phyloP scores from a whole-genome alignment of 1,139 yeast species.

The Pneumocystis carinii region DNA sequence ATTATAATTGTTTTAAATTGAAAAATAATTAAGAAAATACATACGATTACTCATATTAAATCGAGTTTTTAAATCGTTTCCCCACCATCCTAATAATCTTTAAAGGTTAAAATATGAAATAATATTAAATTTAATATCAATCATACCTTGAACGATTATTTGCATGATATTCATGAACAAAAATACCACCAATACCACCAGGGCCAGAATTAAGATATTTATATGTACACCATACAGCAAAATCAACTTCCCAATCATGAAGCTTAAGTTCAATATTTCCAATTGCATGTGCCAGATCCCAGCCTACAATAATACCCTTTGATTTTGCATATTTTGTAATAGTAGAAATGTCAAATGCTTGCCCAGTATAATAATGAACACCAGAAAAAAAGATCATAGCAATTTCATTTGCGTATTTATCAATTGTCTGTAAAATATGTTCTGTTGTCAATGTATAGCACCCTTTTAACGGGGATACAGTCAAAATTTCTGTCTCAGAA shows the following conservation, averaged over 20 bases:
- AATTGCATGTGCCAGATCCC: conserved; percentile 93
- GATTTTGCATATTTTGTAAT: conserved; percentile 50
- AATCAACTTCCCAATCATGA: conserved; percentile 83
- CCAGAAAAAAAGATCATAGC: conserved; percentile 76
- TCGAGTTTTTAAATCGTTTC: conserved; percentile 53
- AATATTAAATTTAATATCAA: conserved; percentile 15
- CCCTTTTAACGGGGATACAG: conserved; percentile 42
- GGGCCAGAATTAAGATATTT: conserved; percentile 87
- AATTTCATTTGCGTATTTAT: conserved; percentile 43
- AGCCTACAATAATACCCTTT: conserved; percentile 54
- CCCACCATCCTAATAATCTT: conserved; percentile 96
- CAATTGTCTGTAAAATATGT: conserved; percentile 44
- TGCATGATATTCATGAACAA: conserved; percentile 44
- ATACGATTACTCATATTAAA: conserved; percentile 57
- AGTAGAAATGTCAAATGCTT: conserved; percentile 51
- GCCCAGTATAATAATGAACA: conserved; percentile 86
- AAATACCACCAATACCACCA: conserved; percentile 77
- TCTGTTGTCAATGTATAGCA: conserved; percentile 46
- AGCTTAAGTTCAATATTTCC: conserved; percentile 66
- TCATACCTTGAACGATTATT: conserved; percentile 10
- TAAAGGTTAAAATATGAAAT: conserved; percentile 33
- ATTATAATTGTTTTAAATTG: not conserved
- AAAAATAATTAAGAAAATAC: not conserved
- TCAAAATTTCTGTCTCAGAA: conserved; percentile 47
- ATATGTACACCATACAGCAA: conserved; percentile 90